Percentiles rank a stretch among this genome's conserved stretches.
phyloP scores from a whole-genome alignment of 306 rosid species.

The Cucurbita maxima region DNA sequence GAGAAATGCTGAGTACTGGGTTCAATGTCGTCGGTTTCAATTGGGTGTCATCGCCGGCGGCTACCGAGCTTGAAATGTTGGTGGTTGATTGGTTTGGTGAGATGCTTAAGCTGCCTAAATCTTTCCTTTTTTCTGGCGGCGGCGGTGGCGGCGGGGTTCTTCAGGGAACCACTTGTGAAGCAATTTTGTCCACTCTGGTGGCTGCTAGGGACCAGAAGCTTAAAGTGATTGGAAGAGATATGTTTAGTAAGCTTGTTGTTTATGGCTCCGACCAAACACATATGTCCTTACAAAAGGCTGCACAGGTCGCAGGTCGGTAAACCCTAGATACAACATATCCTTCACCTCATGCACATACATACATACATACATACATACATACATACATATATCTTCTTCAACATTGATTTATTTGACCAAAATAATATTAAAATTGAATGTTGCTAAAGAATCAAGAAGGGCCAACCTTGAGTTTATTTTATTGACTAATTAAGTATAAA shows the following conservation, averaged over 20 bases:
- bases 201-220: constrained; percentile 25
- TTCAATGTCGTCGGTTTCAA: constrained; percentile 24
- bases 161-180: constrained; percentile 29
- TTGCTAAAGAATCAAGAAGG: too few species aligned
- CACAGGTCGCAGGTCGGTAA: constrained; percentile 15
- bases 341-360: too few species aligned
- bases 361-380: too few species aligned
- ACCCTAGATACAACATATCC: not conserved
- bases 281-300: constrained; percentile 16
- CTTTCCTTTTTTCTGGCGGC: constrained; percentile 18
- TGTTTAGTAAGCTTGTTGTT: constrained; percentile 14
- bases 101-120: constrained; percentile 24
- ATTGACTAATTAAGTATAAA: too few species aligned
- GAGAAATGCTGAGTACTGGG: constrained; percentile 26
- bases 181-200: constrained; percentile 17
- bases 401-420: too few species aligned
- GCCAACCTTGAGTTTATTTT: too few species aligned
- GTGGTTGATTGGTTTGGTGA: constrained; percentile 36
- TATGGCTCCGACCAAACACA: constrained; percentile 37
- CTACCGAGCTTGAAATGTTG: constrained; percentile 25
- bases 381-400: too few species aligned
- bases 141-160: constrained; percentile 20
- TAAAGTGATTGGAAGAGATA: constrained; percentile 3
- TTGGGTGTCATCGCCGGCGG: constrained; percentile 34
- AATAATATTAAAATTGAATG: too few species aligned